These are phyloP conservation scores for Aspergillus hiratsukae DNA, from an alignment of 2,329 filamentous ascomycete species.

Conservation along the genomic window DNA sequence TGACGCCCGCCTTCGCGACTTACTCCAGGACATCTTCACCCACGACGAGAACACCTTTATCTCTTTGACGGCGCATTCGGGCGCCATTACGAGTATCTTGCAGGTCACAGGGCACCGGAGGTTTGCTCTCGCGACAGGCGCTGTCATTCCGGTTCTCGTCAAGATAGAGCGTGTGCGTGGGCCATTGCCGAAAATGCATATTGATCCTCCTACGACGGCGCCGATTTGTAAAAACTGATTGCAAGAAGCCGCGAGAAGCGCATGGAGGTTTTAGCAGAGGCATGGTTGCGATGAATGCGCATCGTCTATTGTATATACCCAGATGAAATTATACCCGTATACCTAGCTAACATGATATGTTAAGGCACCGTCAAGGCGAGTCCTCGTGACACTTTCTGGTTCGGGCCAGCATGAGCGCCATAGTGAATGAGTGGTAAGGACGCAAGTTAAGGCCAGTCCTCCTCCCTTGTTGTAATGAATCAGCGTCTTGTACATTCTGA, in stretches of 20 bases:
- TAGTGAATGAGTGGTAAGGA: too few relatives aligned
- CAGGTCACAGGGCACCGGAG: slow-evolving; percentile 41
- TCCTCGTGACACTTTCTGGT: too few relatives aligned
- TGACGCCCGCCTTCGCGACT: slow-evolving; percentile 40
- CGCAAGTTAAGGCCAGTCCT: too few relatives aligned
- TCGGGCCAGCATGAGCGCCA: too few relatives aligned
- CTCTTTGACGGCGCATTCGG: slow-evolving; percentile 56
- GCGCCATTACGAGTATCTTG: slow-evolving; percentile 53
- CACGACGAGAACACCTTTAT: slow-evolving; percentile 46
- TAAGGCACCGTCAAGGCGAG: too few relatives aligned
- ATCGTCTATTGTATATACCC: too few relatives aligned
- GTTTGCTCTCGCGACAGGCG: slow-evolving; percentile 48
- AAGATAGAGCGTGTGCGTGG: slow-evolving; percentile 33
- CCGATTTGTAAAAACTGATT: slow-evolving; percentile 20
- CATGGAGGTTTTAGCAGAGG: too few relatives aligned
- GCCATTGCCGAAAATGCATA: slow-evolving; percentile 11
- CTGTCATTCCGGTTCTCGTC: slow-evolving; percentile 49
- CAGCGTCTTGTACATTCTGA: too few relatives aligned
- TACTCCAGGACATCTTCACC: slow-evolving; percentile 53
- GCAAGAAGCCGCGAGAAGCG: background rate
- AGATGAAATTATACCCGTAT: too few relatives aligned
- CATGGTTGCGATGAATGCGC: too few relatives aligned
- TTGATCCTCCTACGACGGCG: slow-evolving; percentile 22
- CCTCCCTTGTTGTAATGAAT: too few relatives aligned
- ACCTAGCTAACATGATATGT: too few relatives aligned